These are phyloP conservation scores for Aspergillus bridgeri DNA, from an alignment of 495 filamentous ascomycete genomes.

Conservation along the genomic window DNA sequence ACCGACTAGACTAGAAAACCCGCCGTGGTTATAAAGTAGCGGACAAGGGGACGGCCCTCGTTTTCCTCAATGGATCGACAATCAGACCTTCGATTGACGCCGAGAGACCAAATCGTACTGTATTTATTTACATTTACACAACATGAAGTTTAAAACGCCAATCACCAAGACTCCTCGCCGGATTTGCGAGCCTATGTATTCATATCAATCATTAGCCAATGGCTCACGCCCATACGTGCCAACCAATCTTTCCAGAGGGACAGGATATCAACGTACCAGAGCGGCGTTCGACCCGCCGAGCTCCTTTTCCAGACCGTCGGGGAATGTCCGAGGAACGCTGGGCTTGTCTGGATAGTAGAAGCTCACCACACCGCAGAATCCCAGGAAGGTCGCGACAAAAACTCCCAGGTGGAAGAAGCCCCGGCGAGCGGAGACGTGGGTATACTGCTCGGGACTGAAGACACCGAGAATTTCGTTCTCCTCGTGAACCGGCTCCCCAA, in stretches of 20 bases:
- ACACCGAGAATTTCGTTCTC: constrained; percentile 94
- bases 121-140: constrained; percentile 50
- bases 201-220: neutral
- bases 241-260: neutral
- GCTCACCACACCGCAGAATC: constrained; percentile 68
- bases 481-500: constrained; percentile 91
- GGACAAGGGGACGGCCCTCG: neutral
- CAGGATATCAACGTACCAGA: constrained; percentile 30
- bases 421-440: constrained; percentile 69
- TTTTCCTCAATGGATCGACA: constrained; percentile 19
- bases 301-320: constrained; percentile 78
- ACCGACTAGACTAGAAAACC: neutral
- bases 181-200: constrained; percentile 39
- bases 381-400: constrained; percentile 68
- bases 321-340: constrained; percentile 72
- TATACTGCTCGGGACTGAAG: constrained; percentile 87
- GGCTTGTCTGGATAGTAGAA: constrained; percentile 81
- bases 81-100: constrained; percentile 32
- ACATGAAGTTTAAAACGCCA: constrained; percentile 21
- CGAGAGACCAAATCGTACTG: constrained; percentile 36
- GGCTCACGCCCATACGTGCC: neutral
- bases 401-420: constrained; percentile 68
- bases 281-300: constrained; percentile 65
- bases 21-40: neutral
- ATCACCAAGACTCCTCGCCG: constrained; percentile 43